Evolutionary conservation across 768 basidiomycete species (phyloP).

Genomic region (Lactarius tabidus): DNA sequence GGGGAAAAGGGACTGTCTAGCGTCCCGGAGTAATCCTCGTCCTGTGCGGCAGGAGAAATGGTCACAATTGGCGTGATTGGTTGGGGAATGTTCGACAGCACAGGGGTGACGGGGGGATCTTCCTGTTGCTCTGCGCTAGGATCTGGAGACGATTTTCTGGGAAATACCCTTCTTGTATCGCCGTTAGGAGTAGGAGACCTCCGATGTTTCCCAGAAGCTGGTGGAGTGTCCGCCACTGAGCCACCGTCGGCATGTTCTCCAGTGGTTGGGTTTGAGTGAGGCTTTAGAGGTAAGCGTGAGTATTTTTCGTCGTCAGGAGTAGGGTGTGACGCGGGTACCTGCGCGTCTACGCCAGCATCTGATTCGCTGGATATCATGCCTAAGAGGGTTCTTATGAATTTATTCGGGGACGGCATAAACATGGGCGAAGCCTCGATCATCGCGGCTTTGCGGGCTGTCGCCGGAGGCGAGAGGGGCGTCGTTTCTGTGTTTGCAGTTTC

Average conservation of each 20-base stretch:
- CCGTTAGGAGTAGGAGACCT: constrained; percentile 4
- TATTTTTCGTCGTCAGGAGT: neutral
- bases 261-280: neutral
- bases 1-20: neutral
- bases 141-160: neutral
- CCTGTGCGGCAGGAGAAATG: neutral
- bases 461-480: neutral
- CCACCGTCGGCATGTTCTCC: neutral
- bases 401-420: neutral
- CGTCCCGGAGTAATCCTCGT: neutral
- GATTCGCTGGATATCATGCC: neutral
- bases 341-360: neutral
- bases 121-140: neutral
- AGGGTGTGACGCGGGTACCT: neutral
- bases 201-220: neutral
- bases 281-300: neutral
- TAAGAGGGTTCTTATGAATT: neutral
- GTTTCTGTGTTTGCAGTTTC: neutral
- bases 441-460: neutral
- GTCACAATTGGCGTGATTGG: neutral
- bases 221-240: neutral
- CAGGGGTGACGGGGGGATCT: neutral
- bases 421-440: neutral
- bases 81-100: neutral
- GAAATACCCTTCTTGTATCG: neutral